Evolutionary conservation across 345 rosid species (phyloP), one percentile per base, ranked within the genome.

Genomic region (Hibiscus trionum): DNA sequence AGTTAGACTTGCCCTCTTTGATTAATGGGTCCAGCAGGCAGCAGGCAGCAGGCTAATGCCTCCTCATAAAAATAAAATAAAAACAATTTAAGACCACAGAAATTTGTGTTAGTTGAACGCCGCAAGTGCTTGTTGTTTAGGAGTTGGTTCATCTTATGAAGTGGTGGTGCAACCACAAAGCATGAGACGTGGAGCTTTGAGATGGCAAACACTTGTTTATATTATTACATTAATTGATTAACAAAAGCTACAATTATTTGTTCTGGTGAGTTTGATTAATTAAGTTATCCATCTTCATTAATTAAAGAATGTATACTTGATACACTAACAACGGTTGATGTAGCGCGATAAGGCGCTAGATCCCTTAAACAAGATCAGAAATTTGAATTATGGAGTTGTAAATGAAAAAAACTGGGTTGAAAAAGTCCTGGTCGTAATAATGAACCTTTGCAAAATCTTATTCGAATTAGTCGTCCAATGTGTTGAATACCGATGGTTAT

Each of bases 101-200:
- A 26, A 35, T 27, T 69, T 44, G 80, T 17, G 77, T 72, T 79
- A 47, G 85, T 77, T 82, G 78, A 77, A 76, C 78, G 33, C n/a
- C 35, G 8, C 53, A 27, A 46, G 19, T 7, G n/a, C 37, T 21
- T 35, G 46, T 55, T 62, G 39, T 46, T 69, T 57, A 31, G 33
- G 21, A 10, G 57, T 61, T 76, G 78, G 80, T 67, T 82, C 10
- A 80, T 61, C 80, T 72, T 67, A 17, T 67, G 15, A 55, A 42
- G 11, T 2, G 46, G 77, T 19, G 10, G 77, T 33, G 79, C 75
- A 72, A 65, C 81, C 58, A 72, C 80, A 42, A 44, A 76, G 5
- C 11, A 5, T 11, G 59, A 69, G 49, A 62, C 55, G 59, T 70
- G 75, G 79, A 31, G 19, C 61, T 46, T 53, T 4, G 12, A 73